A percentile compares a stretch with the other conserved stretches of the same genome.
Evolutionary conservation across 2,329 filamentous ascomycete species (phyloP).

Genomic region (Drechslerella coelobrocha): DNA sequence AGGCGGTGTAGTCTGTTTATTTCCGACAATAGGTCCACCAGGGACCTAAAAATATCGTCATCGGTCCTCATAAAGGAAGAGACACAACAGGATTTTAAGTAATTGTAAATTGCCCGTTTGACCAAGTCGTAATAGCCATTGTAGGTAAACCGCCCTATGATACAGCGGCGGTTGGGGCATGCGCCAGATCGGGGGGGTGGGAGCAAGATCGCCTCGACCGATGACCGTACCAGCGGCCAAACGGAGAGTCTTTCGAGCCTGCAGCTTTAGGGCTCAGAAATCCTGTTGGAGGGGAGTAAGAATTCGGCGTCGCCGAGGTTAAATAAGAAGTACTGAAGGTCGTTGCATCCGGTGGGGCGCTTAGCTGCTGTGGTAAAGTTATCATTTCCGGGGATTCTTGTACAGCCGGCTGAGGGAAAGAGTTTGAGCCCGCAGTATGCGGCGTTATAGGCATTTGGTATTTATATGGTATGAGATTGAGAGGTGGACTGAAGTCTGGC

Average conservation of each 20-base stretch:
- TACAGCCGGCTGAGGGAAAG: slow-evolving; percentile 52
- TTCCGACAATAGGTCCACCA: not conserved
- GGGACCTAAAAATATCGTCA: not conserved
- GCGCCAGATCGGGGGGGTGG: slow-evolving; percentile 43
- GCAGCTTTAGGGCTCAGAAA: slow-evolving; percentile 32
- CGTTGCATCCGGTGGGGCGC: slow-evolving; percentile 54
- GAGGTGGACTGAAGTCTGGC: slow-evolving; percentile 53
- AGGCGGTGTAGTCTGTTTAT: not conserved
- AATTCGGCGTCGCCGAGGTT: slow-evolving; percentile 38
- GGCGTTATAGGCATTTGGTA: slow-evolving; percentile 56
- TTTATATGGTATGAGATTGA: slow-evolving; percentile 55
- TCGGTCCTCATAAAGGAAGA: not conserved
- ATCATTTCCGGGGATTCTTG: slow-evolving; percentile 51
- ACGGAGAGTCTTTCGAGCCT: slow-evolving; percentile 32
- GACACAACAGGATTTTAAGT: not conserved
- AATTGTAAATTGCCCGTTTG: not conserved
- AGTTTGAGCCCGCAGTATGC: slow-evolving; percentile 53
- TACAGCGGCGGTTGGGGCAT: slow-evolving; percentile 34
- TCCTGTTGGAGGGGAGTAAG: slow-evolving; percentile 26
- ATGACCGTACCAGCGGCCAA: slow-evolving; percentile 51
- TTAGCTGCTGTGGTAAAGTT: slow-evolving; percentile 52
- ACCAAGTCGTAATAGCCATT: not conserved
- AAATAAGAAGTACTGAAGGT: slow-evolving; percentile 54
- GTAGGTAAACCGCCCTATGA: slow-evolving; percentile 9
- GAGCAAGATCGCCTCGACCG: slow-evolving; percentile 48